Conservation (phyloP, 148 eudicot genomes). For the Vaccinium myrtillus region DNA sequence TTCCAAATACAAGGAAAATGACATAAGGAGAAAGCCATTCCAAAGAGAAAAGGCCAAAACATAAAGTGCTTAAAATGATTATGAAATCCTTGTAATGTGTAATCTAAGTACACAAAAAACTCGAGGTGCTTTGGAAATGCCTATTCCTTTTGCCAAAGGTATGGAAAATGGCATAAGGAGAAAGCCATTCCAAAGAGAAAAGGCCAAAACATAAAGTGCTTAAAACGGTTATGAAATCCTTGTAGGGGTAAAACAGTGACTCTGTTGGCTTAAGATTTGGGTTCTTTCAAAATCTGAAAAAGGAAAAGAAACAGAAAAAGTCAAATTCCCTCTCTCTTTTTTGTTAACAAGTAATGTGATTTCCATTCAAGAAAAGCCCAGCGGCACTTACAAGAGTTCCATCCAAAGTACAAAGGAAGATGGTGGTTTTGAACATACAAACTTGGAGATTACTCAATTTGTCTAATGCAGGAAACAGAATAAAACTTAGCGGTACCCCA, state of each 20-base stretch:
- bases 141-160: slow-evolving; percentile 14
- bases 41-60: slow-evolving; percentile 7
- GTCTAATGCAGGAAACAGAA: neutral
- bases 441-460: neutral
- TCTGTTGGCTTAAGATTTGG: slow-evolving; percentile 15
- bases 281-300: slow-evolving; percentile 36
- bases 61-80: slow-evolving; percentile 18
- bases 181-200: slow-evolving; percentile 12
- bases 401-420: neutral
- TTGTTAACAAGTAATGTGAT: too few species aligned
- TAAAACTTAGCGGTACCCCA: too few species aligned
- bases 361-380: too few species aligned
- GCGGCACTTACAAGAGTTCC: too few species aligned
- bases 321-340: slow-evolving; percentile 1
- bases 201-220: slow-evolving; percentile 13
- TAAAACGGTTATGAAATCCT: slow-evolving; percentile 22
- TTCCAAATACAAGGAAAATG: slow-evolving; percentile 21
- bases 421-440: neutral
- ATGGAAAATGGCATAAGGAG: slow-evolving; percentile 19
- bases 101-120: neutral
- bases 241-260: neutral
- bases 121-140: slow-evolving; percentile 24
- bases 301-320: slow-evolving; percentile 27
- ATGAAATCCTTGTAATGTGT: slow-evolving; percentile 14
- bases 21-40: slow-evolving; percentile 13